These are phyloP conservation scores for Saccharomycopsis oosterbeekiorum DNA, from an alignment of 805 yeast genomes.

Conservation along the genomic window DNA sequence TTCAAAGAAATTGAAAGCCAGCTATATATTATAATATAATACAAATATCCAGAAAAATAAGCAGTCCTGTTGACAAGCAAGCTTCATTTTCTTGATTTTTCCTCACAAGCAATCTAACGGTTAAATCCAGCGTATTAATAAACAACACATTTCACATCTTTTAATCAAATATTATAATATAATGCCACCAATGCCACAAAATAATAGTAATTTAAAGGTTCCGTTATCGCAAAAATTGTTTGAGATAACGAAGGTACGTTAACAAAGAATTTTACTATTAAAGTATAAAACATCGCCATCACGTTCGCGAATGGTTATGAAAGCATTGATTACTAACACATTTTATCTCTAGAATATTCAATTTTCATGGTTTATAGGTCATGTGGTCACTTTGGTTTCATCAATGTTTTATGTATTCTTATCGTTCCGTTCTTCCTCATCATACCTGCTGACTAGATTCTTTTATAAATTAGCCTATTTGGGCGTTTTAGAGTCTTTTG, in stretches of 20 bases:
- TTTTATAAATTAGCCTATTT: slow-evolving; percentile 53
- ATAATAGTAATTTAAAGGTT: background rate
- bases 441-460: slow-evolving; percentile 27
- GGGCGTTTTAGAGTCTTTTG: slow-evolving; percentile 65
- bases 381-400: slow-evolving; percentile 36
- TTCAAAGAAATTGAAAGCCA: background rate
- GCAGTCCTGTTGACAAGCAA: too few species aligned
- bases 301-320: background rate
- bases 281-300: background rate
- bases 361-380: slow-evolving; percentile 70
- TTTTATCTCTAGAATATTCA: slow-evolving; percentile 36
- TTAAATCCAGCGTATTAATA: too few species aligned
- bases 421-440: slow-evolving; percentile 24
- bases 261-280: background rate
- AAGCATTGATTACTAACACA: background rate
- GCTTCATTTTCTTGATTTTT: too few species aligned
- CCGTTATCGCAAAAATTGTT: slow-evolving; percentile 7
- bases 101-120: too few species aligned
- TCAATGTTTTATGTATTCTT: slow-evolving; percentile 29
- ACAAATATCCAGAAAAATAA: too few species aligned
- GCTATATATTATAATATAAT: background rate
- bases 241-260: slow-evolving; percentile 12
- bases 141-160: too few species aligned
- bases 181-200: background rate
- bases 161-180: background rate